These are phyloP conservation scores for Coniosporium apollinis DNA, from an alignment of 495 filamentous ascomycete species.

Conservation along the genomic window DNA sequence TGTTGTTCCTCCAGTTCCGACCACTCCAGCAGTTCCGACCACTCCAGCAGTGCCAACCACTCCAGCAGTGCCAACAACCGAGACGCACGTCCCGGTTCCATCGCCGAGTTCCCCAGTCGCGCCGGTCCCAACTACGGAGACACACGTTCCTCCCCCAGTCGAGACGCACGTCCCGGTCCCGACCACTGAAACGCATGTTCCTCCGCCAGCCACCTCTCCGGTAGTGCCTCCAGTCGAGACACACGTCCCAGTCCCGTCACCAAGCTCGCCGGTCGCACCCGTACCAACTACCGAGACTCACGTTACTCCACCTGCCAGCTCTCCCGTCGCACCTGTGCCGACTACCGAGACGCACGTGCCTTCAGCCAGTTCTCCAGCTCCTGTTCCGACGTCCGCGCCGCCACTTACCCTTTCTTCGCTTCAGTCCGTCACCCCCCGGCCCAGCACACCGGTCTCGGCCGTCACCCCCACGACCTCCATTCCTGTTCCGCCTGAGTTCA, in stretches of 20 bases:
- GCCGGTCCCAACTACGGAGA: not conserved
- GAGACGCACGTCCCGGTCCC: too few species aligned
- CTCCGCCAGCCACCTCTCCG: too few species aligned
- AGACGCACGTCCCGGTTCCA: too few species aligned
- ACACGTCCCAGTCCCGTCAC: too few species aligned
- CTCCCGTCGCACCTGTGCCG: not conserved
- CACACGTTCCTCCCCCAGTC: not conserved
- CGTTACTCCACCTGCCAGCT: not conserved
- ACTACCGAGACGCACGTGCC: not conserved
- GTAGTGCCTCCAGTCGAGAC: too few species aligned
- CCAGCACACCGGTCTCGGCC: not conserved
- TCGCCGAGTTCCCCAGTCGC: not conserved
- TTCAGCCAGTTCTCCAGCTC: not conserved
- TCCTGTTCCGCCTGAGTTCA: conserved; percentile 7
- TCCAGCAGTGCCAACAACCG: too few species aligned
- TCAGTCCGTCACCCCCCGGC: not conserved
- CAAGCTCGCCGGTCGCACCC: too few species aligned
- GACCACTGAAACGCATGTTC: not conserved
- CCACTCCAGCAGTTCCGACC: too few species aligned
- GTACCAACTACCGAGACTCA: too few species aligned
- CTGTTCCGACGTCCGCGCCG: not conserved
- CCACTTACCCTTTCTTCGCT: not conserved
- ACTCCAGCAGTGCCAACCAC: too few species aligned
- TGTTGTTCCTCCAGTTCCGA: too few species aligned
- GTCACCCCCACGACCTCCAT: not conserved